Conservation (phyloP, 768 basidiomycete species). For the Lactarius pseudohatsudake region DNA sequence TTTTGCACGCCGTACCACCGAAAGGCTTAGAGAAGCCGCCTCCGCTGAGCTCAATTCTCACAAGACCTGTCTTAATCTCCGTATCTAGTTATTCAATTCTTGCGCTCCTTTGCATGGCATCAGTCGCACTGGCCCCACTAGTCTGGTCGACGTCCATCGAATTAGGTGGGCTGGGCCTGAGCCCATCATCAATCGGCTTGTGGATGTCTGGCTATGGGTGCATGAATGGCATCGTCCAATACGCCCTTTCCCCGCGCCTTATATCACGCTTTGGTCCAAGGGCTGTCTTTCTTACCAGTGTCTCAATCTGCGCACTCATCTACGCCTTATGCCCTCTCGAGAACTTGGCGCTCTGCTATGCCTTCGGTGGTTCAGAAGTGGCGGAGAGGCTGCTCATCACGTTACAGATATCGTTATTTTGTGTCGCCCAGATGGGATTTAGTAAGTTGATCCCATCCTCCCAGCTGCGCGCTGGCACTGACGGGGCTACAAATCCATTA, state of each 20-base stretch:
- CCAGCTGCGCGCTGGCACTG: not conserved
- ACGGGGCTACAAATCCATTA: conserved; percentile 30
- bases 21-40: conserved; percentile 18
- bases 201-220: conserved; percentile 40
- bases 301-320: conserved; percentile 31
- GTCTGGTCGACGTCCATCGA: conserved; percentile 40
- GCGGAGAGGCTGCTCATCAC: not conserved
- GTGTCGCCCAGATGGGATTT: not conserved
- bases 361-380: not conserved
- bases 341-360: not conserved
- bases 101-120: conserved; percentile 44
- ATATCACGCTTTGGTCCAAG: conserved; percentile 40
- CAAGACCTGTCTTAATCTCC: conserved; percentile 39
- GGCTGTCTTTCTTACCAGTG: conserved; percentile 32
- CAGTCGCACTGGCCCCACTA: conserved; percentile 44
- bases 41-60: conserved; percentile 35
- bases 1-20: not conserved
- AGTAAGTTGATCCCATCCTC: not conserved
- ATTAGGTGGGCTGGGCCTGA: conserved; percentile 35
- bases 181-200: conserved; percentile 40
- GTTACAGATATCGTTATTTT: not conserved
- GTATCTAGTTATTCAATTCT: conserved; percentile 44
- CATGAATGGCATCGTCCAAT: conserved; percentile 41
- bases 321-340: conserved; percentile 34
- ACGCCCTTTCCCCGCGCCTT: conserved; percentile 39